Percentiles rank a stretch among this genome's conserved stretches.
Evolutionary conservation across 768 basidiomycete genomes (phyloP).

Genomic region (Rhodotorula sphaerocarpa): DNA sequence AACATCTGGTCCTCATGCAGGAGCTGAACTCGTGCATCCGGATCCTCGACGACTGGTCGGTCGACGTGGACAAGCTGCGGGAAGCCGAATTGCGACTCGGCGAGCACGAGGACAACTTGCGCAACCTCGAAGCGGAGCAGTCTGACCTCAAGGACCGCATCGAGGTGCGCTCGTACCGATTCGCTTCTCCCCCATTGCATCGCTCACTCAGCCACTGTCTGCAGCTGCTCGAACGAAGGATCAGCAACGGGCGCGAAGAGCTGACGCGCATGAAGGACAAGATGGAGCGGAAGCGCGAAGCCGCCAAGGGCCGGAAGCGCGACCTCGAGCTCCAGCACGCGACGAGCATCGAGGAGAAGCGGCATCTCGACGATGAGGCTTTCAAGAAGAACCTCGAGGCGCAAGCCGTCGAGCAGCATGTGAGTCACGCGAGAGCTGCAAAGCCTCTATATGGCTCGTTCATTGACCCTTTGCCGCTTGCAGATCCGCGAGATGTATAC

Average conservation of each 20-base stretch:
- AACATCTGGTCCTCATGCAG: background rate
- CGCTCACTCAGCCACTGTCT: background rate
- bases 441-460: background rate
- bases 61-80: slow-evolving; percentile 19
- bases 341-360: slow-evolving; percentile 5
- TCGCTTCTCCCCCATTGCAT: no score
- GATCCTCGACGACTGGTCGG: slow-evolving; percentile 31
- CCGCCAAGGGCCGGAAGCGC: slow-evolving; percentile 13
- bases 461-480: no score
- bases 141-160: slow-evolving; percentile 23
- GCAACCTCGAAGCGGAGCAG: slow-evolving; percentile 14
- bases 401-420: slow-evolving; percentile 23
- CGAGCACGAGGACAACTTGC: slow-evolving; percentile 15
- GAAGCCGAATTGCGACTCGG: slow-evolving; percentile 10
- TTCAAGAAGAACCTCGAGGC: slow-evolving; percentile 31
- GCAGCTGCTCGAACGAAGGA: slow-evolving; percentile 23
- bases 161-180: slow-evolving; percentile 1
- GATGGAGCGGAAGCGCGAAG: slow-evolving; percentile 22
- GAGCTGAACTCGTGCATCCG: slow-evolving; percentile 28
- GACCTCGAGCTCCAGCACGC: slow-evolving; percentile 27
- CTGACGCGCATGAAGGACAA: slow-evolving; percentile 21
- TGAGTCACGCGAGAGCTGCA: background rate
- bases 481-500: slow-evolving; percentile 29
- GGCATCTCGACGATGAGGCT: slow-evolving; percentile 23
- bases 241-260: slow-evolving; percentile 26